Evolutionary conservation across 2,329 filamentous ascomycete species (phyloP), one percentile per base, ranked within the genome.

Genomic region (Penicillium sp.): DNA sequence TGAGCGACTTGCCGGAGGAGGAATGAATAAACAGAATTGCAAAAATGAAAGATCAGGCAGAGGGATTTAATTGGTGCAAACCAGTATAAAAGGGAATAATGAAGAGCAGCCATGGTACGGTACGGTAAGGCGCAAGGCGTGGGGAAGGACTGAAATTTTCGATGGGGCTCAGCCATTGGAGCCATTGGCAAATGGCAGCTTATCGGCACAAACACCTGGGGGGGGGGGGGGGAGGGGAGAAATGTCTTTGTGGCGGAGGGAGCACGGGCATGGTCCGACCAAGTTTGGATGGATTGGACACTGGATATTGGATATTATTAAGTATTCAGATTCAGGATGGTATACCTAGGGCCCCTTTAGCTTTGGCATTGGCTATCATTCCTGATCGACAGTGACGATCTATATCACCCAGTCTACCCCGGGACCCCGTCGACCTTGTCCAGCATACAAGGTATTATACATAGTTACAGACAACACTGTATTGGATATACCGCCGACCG

Each of bases 201-300:
- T 46, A 49, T 50, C 32, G 20, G 21, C 29, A 40, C 52, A 54
- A 54, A 54, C 52, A 34, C 52, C 52, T 54, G 52, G 52, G 52
- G 52, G 45, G 6, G 24, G 10, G 12, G 34, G 30, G 36, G 52
- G 45, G 6, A 10, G 10, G 12, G 34, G 30, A 21, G 39, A 52
- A 44, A 51, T 54, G 52, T 54, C 52, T 54, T 48, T 48, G 47
- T 21, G 23, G 43, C 30, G 30, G 20, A 24, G 30, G 43, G 23
- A 27, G 36, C 20, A 26, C 36, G 21, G 34, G 20, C 36, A 40
- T 40, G 36, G 36, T n/a, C n/a, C n/a, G n/a, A n/a, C n/a, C n/a
- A n/a, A n/a, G n/a, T n/a, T n/a, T n/a, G n/a, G n/a, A n/a, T n/a
- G n/a, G n/a, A n/a, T n/a, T n/a, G n/a, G n/a, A n/a, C n/a, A n/a